Evolutionary conservation across 1,284 basidiomycete genomes (phyloP), one percentile per base, ranked within the genome.

Genomic region (Heterobasidion irregulare): DNA sequence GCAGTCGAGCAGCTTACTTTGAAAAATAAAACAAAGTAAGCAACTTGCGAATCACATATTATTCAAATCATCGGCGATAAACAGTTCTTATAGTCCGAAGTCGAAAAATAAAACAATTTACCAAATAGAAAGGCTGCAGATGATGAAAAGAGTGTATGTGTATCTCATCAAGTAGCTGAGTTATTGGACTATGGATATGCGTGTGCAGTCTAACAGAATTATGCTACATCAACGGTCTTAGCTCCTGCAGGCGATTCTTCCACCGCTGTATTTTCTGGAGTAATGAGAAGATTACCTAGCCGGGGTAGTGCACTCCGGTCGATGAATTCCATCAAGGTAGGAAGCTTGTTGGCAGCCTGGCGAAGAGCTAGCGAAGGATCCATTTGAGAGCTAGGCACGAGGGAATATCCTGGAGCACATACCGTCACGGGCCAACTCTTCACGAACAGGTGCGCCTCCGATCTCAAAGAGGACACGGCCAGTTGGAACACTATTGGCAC

Each of bases 381-480:
- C 26, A 10, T 10, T 26, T 15, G 41, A 32, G 16, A 38, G 46
- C 33, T 57, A 44, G 51, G 33, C 32, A 51, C n/a, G 36, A 34
- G 12, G 8, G n/a, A 38, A 53, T 26, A 35, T 16, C 33, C 41
- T 35, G 13, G 36, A 19, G n/a, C 36, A 65, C 80, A 57, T 63
- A 95, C 94, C 92, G 68, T 97, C 92, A 64, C 90, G 83, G 18
- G 97, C 96, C 51, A 98, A 80, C 68, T 98, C 94, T 64, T 94
- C 90, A 61, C 94, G 86, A 58, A 99, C 88, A 9, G 90, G 91
- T 5, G 79, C 80, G 6, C 96, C 96, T 0, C 94, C 94, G 62
- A 99, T 86, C 69, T 99, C 97, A 62, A 99, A 92, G 19, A 99
- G 82, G 8, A 98, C 94, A 48, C 91, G 85, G 5, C 95, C 95